Percentiles rank a stretch among this genome's conserved stretches.
phyloP scores from a whole-genome alignment of 805 yeast species.

The Suhomyces prunicola region DNA sequence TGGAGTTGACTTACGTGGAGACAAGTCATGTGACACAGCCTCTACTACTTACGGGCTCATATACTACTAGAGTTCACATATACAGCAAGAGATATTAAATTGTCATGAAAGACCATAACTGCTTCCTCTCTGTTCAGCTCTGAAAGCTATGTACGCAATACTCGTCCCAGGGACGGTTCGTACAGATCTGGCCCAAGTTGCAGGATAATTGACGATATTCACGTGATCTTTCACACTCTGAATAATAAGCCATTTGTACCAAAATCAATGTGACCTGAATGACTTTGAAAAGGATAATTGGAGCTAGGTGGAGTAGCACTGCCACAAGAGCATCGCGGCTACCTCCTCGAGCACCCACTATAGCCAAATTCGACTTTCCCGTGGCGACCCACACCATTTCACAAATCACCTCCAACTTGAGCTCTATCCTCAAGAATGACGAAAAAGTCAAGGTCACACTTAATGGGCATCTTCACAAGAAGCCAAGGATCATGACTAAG shows the following conservation, averaged over 20 bases:
- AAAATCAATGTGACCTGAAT: not conserved
- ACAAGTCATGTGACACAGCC: not conserved
- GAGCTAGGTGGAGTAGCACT: not conserved
- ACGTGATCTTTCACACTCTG: not conserved
- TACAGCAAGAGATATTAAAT: no score
- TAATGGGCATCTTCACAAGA: slow-evolving; percentile 82
- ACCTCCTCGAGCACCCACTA: slow-evolving; percentile 20
- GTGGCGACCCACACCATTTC: slow-evolving; percentile 28
- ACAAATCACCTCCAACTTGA: not conserved
- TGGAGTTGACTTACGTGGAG: not conserved
- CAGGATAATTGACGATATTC: not conserved
- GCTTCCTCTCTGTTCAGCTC: no score
- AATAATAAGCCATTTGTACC: not conserved
- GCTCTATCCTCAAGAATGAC: not conserved
- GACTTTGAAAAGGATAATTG: not conserved
- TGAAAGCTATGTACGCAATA: no score
- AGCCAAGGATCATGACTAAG: slow-evolving; percentile 68
- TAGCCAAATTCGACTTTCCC: slow-evolving; percentile 35
- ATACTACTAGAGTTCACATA: not conserved
- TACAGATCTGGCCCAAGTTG: no score
- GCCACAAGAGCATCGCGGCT: not conserved
- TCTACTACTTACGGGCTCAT: not conserved
- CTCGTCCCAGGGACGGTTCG: no score
- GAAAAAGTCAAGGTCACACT: slow-evolving; percentile 38
- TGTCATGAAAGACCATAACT: no score